Percentiles rank a stretch among this genome's conserved stretches.
phyloP scores from a whole-genome alignment of 768 basidiomycete genomes.

The Trametes cinnabarina region DNA sequence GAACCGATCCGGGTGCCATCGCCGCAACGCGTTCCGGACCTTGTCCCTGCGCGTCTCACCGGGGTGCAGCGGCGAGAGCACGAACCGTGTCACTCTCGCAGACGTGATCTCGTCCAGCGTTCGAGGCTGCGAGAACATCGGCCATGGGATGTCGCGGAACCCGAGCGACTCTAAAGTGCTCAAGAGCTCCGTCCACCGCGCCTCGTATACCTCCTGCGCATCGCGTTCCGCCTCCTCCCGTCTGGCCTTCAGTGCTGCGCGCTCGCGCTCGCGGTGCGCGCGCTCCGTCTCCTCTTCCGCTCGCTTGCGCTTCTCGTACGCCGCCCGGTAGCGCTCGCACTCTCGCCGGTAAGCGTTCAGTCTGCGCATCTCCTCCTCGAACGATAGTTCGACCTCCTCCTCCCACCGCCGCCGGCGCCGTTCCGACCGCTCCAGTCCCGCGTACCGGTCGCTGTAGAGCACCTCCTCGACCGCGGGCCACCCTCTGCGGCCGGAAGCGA shows the following conservation, averaged over 20 bases:
- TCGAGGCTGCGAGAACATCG: conserved; percentile 44
- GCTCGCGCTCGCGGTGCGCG: conserved; percentile 37
- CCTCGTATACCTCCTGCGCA: conserved; percentile 66
- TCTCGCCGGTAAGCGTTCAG: conserved; percentile 22
- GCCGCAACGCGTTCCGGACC: conserved; percentile 61
- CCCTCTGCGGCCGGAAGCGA: conserved; percentile 17
- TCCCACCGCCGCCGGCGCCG: conserved; percentile 7
- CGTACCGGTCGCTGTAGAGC: conserved; percentile 34
- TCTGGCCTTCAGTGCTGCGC: conserved; percentile 42
- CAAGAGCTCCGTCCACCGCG: conserved; percentile 55
- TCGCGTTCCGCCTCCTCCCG: conserved; percentile 46
- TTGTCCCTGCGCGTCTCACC: conserved; percentile 61
- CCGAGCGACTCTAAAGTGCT: conserved; percentile 43
- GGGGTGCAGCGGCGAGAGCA: conserved; percentile 67
- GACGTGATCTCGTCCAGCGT: conserved; percentile 50
- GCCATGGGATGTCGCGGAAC: conserved; percentile 75
- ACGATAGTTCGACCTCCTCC: conserved; percentile 19
- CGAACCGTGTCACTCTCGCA: conserved; percentile 54
- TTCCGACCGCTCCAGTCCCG: conserved; percentile 40
- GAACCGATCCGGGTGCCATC: conserved; percentile 85
- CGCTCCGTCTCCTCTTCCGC: conserved; percentile 37
- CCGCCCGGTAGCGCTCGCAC: conserved; percentile 23
- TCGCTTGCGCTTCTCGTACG: conserved; percentile 40
- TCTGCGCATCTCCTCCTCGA: conserved; percentile 26
- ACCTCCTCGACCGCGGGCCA: conserved; percentile 39